Evolutionary conservation across 139 green algal species (phyloP), one percentile per base, ranked within the genome.

Genomic region (Tetratostichococcus sp.): DNA sequence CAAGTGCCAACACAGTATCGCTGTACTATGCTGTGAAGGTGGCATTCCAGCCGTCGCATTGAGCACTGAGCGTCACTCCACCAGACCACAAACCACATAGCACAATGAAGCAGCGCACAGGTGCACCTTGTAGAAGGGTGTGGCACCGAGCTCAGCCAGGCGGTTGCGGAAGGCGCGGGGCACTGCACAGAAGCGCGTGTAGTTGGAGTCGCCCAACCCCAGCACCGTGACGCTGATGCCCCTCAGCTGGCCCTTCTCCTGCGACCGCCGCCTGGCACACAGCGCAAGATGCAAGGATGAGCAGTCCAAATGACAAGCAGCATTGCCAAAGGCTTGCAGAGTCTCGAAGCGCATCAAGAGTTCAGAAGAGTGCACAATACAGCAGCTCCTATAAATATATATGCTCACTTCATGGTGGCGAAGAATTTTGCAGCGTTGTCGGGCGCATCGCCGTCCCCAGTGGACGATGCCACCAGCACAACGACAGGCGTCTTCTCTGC

Each of bases 181-280:
- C 28, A 98, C 88, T 5, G 76, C 58, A 90, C 97, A 96, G 86
- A 93, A 98, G 50, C 86, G 84, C 17, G 94, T 98, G 83, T 98
- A 99, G 83, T 99, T 99, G 71, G 88, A 95, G 86, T 99, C 95
- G 1, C 95, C 95, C 39, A 99, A 80, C 6, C 94, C 95, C 75
- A 98, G 82, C 6, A 90, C 79, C 0, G 91, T 96, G 85, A 91
- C 98, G 16, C 84, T 70, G 1, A 98, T 75, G 32, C 89, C 90
- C 32, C 84, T 77, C n/a, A 94, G 76, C 16, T 79, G 70, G 59
- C 62, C 66, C 33, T 70, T 32, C 22, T 62, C 30, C 31, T 69
- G 43, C 26, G 42, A 67, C 66, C 66, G 35, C 0, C 74, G 43
- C 62, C 62, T 68, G 62, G 11, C 39, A 50, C 11, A 50, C 39